Base-by-base conservation (phyloP, 768 basidiomycete genomes). In the Trametes maxima region DNA sequence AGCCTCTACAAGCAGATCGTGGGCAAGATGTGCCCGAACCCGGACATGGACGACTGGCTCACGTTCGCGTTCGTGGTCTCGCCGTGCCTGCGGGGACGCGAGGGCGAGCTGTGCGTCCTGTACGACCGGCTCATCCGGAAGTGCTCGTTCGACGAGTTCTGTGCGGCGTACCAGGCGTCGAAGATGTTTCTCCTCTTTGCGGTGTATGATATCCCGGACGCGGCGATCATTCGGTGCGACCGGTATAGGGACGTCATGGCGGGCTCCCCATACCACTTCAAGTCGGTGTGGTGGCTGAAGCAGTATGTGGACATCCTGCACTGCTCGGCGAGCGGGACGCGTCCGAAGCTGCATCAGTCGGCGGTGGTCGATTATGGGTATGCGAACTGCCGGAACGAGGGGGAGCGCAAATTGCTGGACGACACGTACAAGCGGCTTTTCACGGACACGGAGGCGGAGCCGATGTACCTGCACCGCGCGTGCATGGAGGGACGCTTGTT, bases 251-350 rank as follows among this genome's bases (percentile, higher is more conserved):
- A 72, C 39, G 64, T 75, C 35, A 66, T 78, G 17, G 54, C 57
- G 0, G 54, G 59, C 14, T 56, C 65, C 6, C 70, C 70, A 0
- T 11, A n/a, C 1, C 10, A 40, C 2, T 49, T 48, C 33, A 68
- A 69, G 40, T 75, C 76, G 7, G 78, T 78, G 14, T 79, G 78
- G 78, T 17, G 68, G 33, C 68, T 79, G 43, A 79, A 77, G 65
- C 69, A 72, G 48, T 72, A 69, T 51, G 60, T 72, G 44, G 57
- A 52, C 19, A 33, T 33, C 28, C 28, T 33, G 28, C 28, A 33
- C 40, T 19, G 22, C 40, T 53, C 42, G 50, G 44, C 17, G 3
- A 24, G 8, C 21, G 33, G 17, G 14, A 16, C 25, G 35, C 33
- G 6, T 13, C 43, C 57, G 22, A 10, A 13, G 21, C 52, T 67